These are phyloP conservation scores for Astragalus glycyphyllos DNA, from an alignment of 306 rosid species.

Conservation along the genomic window DNA sequence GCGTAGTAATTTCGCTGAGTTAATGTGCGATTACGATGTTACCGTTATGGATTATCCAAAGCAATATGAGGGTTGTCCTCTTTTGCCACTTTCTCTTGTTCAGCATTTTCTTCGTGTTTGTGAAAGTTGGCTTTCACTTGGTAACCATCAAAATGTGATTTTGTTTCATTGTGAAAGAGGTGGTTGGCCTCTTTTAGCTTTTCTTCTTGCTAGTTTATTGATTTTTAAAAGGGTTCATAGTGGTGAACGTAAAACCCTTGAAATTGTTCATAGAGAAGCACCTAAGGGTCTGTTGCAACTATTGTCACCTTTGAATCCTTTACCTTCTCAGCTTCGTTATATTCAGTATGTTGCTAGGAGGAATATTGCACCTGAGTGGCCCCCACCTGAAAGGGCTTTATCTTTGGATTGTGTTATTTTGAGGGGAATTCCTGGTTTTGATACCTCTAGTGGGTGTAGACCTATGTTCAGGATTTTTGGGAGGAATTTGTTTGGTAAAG, in stretches of 20 bases:
- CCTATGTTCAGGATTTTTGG: constrained; percentile 91
- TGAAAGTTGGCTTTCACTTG: constrained; percentile 79
- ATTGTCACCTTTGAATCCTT: constrained; percentile 84
- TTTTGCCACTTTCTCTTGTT: constrained; percentile 77
- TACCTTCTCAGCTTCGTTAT: constrained; percentile 96
- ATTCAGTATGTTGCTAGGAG: constrained; percentile 91
- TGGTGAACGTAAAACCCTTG: constrained; percentile 83
- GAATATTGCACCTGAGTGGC: constrained; percentile 88
- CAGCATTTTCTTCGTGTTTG: constrained; percentile 94
- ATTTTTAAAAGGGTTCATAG: constrained; percentile 73
- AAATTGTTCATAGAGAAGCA: constrained; percentile 91
- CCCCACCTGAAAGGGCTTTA: constrained; percentile 90
- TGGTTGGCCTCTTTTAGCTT: constrained; percentile 95
- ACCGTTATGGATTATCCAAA: constrained; percentile 92
- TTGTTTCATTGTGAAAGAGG: constrained; percentile 96
- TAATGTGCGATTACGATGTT: constrained; percentile 76
- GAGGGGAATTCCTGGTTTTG: constrained; percentile 85
- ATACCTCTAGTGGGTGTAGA: constrained; percentile 83
- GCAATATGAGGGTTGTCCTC: constrained; percentile 94
- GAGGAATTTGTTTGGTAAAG: constrained; percentile 77
- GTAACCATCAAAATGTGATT: constrained; percentile 71
- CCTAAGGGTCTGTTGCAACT: constrained; percentile 91
- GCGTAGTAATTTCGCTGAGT: constrained; percentile 72
- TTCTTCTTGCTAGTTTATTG: constrained; percentile 74
- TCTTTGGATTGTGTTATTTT: constrained; percentile 90